phyloP scores from a whole-genome alignment of 1,284 basidiomycete species.

The Cryptococcus amylolentus region DNA sequence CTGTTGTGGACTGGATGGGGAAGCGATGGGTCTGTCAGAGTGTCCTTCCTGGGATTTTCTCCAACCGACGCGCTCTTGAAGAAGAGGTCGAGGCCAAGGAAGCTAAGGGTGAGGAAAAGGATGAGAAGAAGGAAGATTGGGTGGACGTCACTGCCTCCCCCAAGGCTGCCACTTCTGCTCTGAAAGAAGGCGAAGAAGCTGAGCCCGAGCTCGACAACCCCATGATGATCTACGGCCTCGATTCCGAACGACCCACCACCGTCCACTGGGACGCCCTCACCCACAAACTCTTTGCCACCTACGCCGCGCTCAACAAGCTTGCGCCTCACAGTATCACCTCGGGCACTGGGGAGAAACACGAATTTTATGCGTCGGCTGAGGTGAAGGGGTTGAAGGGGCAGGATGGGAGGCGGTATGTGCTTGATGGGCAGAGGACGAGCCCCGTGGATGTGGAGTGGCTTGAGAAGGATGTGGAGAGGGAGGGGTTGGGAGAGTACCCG shows the following conservation, averaged over 20 bases:
- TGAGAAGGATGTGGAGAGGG: constrained; percentile 51
- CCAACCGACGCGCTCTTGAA: constrained; percentile 42
- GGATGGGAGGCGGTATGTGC: constrained; percentile 57
- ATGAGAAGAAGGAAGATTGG: constrained; percentile 47
- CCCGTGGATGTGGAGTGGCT: constrained; percentile 58
- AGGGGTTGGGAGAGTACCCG: constrained; percentile 50
- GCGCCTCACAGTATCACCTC: constrained; percentile 55
- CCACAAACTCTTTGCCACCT: constrained; percentile 54
- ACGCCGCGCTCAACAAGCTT: constrained; percentile 54
- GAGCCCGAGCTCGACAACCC: constrained; percentile 45
- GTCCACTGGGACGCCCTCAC: constrained; percentile 52
- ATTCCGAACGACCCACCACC: constrained; percentile 53
- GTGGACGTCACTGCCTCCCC: constrained; percentile 59
- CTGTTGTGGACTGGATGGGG: constrained; percentile 58
- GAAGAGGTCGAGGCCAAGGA: constrained; percentile 28
- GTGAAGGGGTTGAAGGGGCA: constrained; percentile 58
- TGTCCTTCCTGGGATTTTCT: constrained; percentile 58
- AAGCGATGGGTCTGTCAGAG: constrained; percentile 60
- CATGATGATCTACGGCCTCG: constrained; percentile 57
- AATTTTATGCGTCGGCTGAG: constrained; percentile 56
- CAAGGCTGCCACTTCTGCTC: constrained; percentile 61
- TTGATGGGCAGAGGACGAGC: constrained; percentile 56
- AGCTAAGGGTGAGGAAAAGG: constrained; percentile 23
- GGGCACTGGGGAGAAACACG: constrained; percentile 49
- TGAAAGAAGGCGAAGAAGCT: constrained; percentile 10